These are phyloP conservation scores for Tieghemostelium lacteum DNA, from an alignment of 78 protist species.

Conservation along the genomic window DNA sequence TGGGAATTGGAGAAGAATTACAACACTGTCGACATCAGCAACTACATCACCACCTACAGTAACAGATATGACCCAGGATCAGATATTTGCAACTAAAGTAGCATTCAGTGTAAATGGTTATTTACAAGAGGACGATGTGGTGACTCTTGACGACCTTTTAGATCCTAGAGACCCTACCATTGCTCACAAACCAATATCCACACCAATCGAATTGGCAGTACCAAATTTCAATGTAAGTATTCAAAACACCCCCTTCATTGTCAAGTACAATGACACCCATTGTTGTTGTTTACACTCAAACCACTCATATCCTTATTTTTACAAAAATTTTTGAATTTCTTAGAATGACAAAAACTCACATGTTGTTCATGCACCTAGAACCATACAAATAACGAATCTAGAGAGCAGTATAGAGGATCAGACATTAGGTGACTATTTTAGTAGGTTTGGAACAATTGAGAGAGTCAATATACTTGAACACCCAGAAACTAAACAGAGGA, in stretches of 20 bases:
- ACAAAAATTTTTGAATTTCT: background rate
- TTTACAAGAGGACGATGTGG: background rate
- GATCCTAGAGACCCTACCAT: background rate
- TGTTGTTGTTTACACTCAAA: background rate
- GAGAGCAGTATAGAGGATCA: background rate
- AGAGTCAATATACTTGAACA: slow-evolving; percentile 2
- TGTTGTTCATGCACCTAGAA: background rate
- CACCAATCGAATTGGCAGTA: background rate
- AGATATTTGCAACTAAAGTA: background rate
- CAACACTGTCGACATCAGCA: background rate
- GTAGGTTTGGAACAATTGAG: slow-evolving; percentile 17
- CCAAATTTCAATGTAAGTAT: background rate
- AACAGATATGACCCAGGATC: background rate
- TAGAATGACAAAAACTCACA: slow-evolving; percentile 39
- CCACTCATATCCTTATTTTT: background rate
- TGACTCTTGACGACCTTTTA: background rate
- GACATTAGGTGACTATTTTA: background rate
- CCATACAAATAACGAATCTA: slow-evolving; percentile 1
- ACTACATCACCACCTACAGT: background rate
- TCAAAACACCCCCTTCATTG: background rate
- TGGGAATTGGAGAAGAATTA: slow-evolving; percentile 34
- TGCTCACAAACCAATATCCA: background rate
- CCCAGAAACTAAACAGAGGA: background rate
- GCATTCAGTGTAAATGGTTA: background rate
- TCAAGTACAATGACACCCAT: no score